A percentile compares a stretch with the other conserved stretches of the same genome.
These are phyloP conservation scores for Lophium mytilinum DNA, from an alignment of 495 filamentous ascomycete species.

Conservation along the genomic window DNA sequence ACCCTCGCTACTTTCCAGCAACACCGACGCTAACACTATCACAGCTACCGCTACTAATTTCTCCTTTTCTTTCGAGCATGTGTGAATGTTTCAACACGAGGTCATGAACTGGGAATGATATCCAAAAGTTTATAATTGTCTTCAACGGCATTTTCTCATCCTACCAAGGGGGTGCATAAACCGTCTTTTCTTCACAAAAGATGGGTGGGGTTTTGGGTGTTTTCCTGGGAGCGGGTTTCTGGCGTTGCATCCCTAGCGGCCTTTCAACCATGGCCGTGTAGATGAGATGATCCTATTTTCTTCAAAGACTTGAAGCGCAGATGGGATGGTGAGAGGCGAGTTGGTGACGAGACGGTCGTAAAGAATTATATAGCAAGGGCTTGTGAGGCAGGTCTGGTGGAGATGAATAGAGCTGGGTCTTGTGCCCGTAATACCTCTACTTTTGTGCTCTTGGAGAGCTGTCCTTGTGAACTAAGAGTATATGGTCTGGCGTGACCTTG, in stretches of 20 bases:
- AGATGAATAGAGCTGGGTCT: too few species aligned
- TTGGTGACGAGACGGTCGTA: too few species aligned
- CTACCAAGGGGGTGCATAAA: background rate
- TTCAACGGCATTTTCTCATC: conserved; percentile 37
- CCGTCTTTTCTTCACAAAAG: background rate
- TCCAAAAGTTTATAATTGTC: conserved; percentile 39
- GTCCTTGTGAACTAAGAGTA: too few species aligned
- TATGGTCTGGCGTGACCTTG: too few species aligned
- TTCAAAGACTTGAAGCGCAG: background rate
- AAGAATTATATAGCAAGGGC: too few species aligned
- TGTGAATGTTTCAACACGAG: conserved; percentile 28
- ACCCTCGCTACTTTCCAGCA: background rate
- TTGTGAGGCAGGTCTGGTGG: too few species aligned
- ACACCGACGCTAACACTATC: background rate
- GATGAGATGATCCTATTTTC: background rate
- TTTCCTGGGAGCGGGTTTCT: background rate
- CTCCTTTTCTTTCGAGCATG: conserved; percentile 6
- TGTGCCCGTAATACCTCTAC: too few species aligned
- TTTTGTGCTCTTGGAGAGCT: too few species aligned
- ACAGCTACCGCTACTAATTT: conserved; percentile 42
- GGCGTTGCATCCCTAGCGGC: background rate
- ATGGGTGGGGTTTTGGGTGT: background rate
- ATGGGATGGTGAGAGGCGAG: too few species aligned
- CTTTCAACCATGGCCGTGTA: conserved; percentile 3
- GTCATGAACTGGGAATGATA: conserved; percentile 38